phyloP scores from a whole-genome alignment of 2,329 filamentous ascomycete species.

The Talaromyces sp. region DNA sequence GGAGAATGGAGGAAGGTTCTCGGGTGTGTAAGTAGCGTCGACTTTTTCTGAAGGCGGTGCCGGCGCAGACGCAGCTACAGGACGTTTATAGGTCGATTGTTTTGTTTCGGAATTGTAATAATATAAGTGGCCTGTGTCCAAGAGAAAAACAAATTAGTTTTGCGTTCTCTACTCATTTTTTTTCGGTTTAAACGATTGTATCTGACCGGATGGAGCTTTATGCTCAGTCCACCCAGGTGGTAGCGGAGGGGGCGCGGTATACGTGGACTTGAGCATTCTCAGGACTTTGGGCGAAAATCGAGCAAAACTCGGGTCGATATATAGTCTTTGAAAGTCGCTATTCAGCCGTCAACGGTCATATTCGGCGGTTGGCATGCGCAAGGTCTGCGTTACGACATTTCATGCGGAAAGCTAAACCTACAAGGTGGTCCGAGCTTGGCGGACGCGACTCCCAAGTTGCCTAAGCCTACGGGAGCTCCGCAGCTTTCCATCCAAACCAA shows the following conservation, averaged over 20 bases:
- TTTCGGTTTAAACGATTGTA: not conserved
- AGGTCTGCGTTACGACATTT: conserved; percentile 7
- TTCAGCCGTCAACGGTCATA: not conserved
- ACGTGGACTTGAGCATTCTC: conserved; percentile 71
- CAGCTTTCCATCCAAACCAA: conserved; percentile 15
- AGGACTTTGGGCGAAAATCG: not conserved
- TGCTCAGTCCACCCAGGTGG: conserved; percentile 88
- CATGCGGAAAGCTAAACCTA: conserved; percentile 17
- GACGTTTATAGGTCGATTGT: conserved; percentile 79
- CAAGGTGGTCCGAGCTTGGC: conserved; percentile 36
- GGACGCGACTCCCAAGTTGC: conserved; percentile 36
- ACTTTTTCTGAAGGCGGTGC: conserved; percentile 37
- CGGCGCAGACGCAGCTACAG: conserved; percentile 38
- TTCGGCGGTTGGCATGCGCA: not conserved
- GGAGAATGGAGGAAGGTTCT: conserved; percentile 31
- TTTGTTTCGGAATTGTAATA: conserved; percentile 81
- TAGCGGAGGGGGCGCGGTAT: conserved; percentile 62
- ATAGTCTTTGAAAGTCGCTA: not conserved
- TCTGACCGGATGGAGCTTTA: conserved; percentile 68
- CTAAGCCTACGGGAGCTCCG: conserved; percentile 30
- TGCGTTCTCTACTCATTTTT: not conserved
- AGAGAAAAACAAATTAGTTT: not conserved
- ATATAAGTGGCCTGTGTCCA: conserved; percentile 65
- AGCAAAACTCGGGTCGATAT: too few species aligned
- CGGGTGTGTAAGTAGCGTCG: conserved; percentile 24